Evolutionary conservation across 1,284 basidiomycete species (phyloP).

Genomic region (Agaricales sp.): DNA sequence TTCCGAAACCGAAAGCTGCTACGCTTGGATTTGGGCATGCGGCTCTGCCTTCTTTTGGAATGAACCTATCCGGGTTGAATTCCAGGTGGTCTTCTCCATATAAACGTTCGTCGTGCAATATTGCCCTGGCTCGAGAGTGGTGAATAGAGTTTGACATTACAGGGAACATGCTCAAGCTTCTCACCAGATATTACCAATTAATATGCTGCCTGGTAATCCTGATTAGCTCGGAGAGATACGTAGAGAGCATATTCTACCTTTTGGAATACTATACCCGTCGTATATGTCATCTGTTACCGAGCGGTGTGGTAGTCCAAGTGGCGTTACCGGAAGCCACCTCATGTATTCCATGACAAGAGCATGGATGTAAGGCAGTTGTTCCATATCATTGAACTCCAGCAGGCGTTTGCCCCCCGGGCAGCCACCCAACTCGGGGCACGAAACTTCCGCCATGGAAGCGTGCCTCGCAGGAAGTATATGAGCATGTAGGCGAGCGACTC

Average conservation of each 20-base stretch:
- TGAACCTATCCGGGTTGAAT: neutral
- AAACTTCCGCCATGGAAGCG: slow-evolving; percentile 84
- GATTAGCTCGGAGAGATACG: too few species aligned
- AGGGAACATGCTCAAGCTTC: slow-evolving; percentile 2
- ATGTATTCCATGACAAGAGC: neutral
- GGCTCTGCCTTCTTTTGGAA: neutral
- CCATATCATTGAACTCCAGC: neutral
- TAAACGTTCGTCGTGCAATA: neutral
- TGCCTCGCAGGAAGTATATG: slow-evolving; percentile 87
- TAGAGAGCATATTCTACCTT: neutral
- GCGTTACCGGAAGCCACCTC: neutral
- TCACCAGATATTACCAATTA: slow-evolving; percentile 12
- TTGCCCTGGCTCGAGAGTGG: neutral
- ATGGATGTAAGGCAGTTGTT: neutral
- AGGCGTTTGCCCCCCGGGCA: neutral
- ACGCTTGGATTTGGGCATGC: too few species aligned
- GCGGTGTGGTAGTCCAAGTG: neutral
- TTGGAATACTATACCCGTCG: neutral
- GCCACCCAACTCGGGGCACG: too few species aligned
- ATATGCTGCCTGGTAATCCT: slow-evolving; percentile 3
- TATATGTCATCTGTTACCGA: neutral
- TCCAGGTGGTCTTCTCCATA: neutral
- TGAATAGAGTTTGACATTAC: neutral
- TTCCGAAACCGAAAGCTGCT: neutral
- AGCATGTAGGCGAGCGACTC: slow-evolving; percentile 90